A percentile compares a stretch with the other conserved stretches of the same genome.
These are phyloP conservation scores for Colletotrichum tofieldiae DNA, from an alignment of 2,329 filamentous ascomycete species.

Conservation along the genomic window DNA sequence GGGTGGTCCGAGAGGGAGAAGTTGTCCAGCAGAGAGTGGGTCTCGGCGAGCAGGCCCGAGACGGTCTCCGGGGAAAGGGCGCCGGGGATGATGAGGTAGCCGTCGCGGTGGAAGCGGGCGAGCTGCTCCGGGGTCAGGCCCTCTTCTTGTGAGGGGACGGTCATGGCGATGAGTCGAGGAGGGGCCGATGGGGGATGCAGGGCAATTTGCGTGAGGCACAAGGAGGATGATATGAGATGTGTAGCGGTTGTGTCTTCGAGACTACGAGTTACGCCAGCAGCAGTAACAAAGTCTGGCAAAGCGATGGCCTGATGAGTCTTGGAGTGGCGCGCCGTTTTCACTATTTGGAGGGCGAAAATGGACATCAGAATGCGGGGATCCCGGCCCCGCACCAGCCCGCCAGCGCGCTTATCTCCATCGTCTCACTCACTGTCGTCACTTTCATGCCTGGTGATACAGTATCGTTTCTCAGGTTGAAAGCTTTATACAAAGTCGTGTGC, in stretches of 20 bases:
- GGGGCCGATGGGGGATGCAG: background rate
- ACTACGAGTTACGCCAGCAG: background rate
- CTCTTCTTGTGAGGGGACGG: conserved; percentile 41
- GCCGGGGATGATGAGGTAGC: conserved; percentile 89
- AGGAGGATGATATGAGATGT: background rate
- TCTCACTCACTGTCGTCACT: conserved; percentile 21
- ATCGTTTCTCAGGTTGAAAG: no score
- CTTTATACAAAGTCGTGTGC: conserved; percentile 3
- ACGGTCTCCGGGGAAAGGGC: conserved; percentile 80
- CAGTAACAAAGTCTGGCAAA: background rate
- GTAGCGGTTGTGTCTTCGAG: background rate
- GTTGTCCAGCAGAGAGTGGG: conserved; percentile 78
- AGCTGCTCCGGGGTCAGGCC: conserved; percentile 83
- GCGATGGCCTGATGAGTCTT: conserved; percentile 4
- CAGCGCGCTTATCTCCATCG: conserved; percentile 27
- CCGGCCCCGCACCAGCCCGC: conserved; percentile 30
- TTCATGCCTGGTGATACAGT: background rate
- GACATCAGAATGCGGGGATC: conserved; percentile 31
- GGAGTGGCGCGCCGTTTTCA: conserved; percentile 9
- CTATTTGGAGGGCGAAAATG: conserved; percentile 7
- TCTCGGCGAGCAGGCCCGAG: conserved; percentile 79
- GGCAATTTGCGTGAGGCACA: background rate
- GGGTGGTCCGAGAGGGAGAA: conserved; percentile 90
- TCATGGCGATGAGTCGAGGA: conserved; percentile 8
- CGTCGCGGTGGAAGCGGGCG: conserved; percentile 81